Base-by-base conservation (phyloP, 352 stramenopile species). In the Phytophthora sansomeana region DNA sequence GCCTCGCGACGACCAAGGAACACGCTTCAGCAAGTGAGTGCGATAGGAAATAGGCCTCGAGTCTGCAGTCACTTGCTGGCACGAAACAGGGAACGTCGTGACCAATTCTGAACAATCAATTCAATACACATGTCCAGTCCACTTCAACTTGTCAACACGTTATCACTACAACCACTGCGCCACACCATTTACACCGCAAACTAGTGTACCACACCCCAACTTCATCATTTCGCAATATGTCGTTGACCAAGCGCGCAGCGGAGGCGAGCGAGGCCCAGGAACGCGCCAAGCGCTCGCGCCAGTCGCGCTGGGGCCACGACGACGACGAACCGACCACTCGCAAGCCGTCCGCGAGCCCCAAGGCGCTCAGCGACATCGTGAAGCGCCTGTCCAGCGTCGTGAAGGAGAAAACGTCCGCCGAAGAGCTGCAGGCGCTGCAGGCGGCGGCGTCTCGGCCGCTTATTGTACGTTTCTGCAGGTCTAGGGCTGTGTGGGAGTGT, bases 311-410 rank as follows among this genome's bases (percentile, higher is more conserved):
- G 78, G 75, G 57, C 24, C 41, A 69, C 36, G 53, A 75, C 5
- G 67, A 72, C 21, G 51, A 63, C 0, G 58, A 47, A 3, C 16
- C 57, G 2, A 5, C 14, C 6, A 16, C 4, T 3, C 17, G 9
- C 39, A 69, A 67, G 16, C 43, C 61, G 11, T 57, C 47, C 2
- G 47, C 59, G 5, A 71, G 52, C 41, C 64, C 54, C 9, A 70
- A 68, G 46, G 60, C 76, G 11, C 57, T 91, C 58, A 78, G 66
- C 35, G 85, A 90, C 44, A 83, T 93, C 16, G 85, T 90, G 11
- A 81, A 82, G 78, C 66, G 74, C 9, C 63, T 93, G 16, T 87
- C 83, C 24, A 80, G 63, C 17, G 77, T 93, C 24, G 83, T 93
- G 21, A 79, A 91, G 62, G 71, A 91, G 56, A 87, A 91, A 46